phyloP scores from a whole-genome alignment of 495 filamentous ascomycete species.

The Daldinia bambusicola region DNA sequence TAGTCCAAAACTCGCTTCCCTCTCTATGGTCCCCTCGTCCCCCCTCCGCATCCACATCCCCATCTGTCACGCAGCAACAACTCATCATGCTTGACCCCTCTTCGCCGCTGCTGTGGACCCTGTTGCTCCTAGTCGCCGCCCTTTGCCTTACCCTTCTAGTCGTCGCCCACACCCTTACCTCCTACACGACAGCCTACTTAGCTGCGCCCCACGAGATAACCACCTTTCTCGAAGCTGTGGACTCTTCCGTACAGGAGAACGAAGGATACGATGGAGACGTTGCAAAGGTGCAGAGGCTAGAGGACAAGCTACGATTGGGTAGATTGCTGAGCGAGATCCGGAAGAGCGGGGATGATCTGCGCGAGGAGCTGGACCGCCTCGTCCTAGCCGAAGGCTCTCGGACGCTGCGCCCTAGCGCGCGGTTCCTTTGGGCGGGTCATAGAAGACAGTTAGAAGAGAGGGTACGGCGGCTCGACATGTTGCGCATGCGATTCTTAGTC shows the following conservation, averaged over 20 bases:
- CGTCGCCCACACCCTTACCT: constrained; percentile 53
- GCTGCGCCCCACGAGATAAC: constrained; percentile 60
- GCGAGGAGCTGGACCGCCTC: constrained; percentile 60
- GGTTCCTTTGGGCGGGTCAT: constrained; percentile 61
- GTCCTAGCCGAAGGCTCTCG: constrained; percentile 55
- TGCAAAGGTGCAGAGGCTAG: constrained; percentile 59
- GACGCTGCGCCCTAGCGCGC: constrained; percentile 56
- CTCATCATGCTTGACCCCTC: constrained; percentile 54
- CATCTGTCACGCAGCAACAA: constrained; percentile 10
- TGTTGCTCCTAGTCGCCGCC: constrained; percentile 60
- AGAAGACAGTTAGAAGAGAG: constrained; percentile 58
- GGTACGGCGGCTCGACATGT: constrained; percentile 67
- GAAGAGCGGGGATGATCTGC: constrained; percentile 62
- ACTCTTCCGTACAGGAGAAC: constrained; percentile 61
- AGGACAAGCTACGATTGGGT: constrained; percentile 63
- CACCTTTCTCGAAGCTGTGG: constrained; percentile 61
- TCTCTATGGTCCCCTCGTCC: constrained; percentile 34
- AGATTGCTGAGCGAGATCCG: constrained; percentile 65
- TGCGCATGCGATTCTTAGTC: constrained; percentile 67
- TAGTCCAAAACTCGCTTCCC: constrained; percentile 21
- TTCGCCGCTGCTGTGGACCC: constrained; percentile 55
- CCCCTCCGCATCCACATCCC: neutral
- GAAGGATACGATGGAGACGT: constrained; percentile 66
- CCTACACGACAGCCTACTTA: constrained; percentile 58
- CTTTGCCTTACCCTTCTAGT: constrained; percentile 57